Base-by-base conservation (phyloP, 2,329 filamentous ascomycete species). In the Ophiostoma sp. region DNA sequence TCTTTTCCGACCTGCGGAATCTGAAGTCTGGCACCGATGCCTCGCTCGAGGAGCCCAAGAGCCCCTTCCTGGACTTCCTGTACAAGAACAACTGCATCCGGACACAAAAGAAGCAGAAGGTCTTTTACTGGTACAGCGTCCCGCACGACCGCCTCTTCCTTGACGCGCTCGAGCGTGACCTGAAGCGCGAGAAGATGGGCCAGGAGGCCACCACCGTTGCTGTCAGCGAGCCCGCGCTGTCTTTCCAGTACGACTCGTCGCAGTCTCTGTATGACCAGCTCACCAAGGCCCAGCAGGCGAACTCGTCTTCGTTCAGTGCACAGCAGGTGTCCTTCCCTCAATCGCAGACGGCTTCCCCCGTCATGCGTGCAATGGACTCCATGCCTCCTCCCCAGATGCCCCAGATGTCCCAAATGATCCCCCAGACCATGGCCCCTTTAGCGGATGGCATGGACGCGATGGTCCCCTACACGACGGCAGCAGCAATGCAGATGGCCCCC, bases 11-110 rank as follows among this genome's bases (percentile, higher is more conserved):
- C 82, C 86, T 99, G 82, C 93, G 96, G 83, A 99, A 99, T 83
- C 89, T 99, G 78, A 99, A 99, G 85, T 97, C 96, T 31, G 96
- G 96, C 77, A 98, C 95, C 79, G 96, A 99, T 86, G 96, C 96
- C 68, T 98, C 96, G 57, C 90, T 99, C 75, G 96, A 99, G 84
- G 96, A 99, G 86, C 96, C 96, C 72, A 99, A 99, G 88, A 98
- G 95, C 84, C 92, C 93, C 1, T 99, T 99, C 85, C 89, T 99
- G 75, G 96, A 99, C 84, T 99, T 98, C 82, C 88, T 99, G 61
- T 99, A 99, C 90, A 99, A 99, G 89, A 99, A 99, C 89, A 99
- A 99, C 87, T 99, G 96, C 88, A 99, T 99, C 79, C 92, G 96
- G 78, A 99, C 96, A 50, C 96, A 99, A 84, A 99, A 99, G 90